These are phyloP conservation scores for Aspergillus sojae DNA, from an alignment of 2,329 filamentous ascomycete species.

Conservation along the genomic window DNA sequence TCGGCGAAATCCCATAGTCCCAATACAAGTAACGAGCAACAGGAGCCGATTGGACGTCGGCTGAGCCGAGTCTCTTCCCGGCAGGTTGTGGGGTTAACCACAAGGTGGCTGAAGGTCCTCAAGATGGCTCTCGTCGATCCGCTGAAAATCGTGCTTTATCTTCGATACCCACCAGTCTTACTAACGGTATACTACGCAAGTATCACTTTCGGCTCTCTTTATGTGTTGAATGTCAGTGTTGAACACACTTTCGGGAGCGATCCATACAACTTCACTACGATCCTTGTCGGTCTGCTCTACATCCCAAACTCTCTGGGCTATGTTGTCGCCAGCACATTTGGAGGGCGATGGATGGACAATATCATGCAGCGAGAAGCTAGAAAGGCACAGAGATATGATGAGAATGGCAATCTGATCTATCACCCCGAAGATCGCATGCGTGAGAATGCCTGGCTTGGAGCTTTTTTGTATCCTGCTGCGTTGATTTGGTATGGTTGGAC, in stretches of 20 bases:
- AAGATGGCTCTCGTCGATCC: conserved; percentile 72
- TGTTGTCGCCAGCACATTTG: conserved; percentile 66
- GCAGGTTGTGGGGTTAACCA: conserved; percentile 62
- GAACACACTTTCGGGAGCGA: conserved; percentile 67
- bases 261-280: conserved; percentile 70
- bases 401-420: conserved; percentile 66
- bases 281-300: conserved; percentile 75
- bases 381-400: conserved; percentile 70
- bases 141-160: conserved; percentile 68
- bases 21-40: conserved; percentile 28
- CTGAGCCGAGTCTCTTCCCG: conserved; percentile 61
- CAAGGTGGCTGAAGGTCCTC: conserved; percentile 56
- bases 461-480: conserved; percentile 68
- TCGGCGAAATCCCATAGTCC: conserved; percentile 32
- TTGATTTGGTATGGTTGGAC: conserved; percentile 80
- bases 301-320: conserved; percentile 77
- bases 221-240: conserved; percentile 76
- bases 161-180: conserved; percentile 73
- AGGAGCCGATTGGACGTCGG: conserved; percentile 28
- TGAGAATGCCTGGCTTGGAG: conserved; percentile 78
- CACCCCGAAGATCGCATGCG: conserved; percentile 80
- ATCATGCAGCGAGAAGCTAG: conserved; percentile 79
- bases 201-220: conserved; percentile 75
- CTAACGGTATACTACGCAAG: conserved; percentile 74
- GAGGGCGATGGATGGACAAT: conserved; percentile 75